Evolutionary conservation across 129 eudicot species (phyloP).

Genomic region (Chrysanthemum lavandulifolium): DNA sequence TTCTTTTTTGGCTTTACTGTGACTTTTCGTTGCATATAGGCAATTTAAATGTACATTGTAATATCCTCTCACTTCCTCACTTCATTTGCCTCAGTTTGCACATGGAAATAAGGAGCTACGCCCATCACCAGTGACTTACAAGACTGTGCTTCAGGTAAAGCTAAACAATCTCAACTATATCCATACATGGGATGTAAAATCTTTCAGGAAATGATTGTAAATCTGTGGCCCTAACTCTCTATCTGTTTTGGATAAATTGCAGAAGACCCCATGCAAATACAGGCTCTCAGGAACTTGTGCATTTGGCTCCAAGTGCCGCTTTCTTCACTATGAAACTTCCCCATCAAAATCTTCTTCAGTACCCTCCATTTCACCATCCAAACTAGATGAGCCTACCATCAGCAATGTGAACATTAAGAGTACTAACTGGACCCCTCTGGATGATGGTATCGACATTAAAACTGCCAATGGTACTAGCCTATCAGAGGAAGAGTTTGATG

Average conservation of each 20-base stretch:
- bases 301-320: conserved; percentile 30
- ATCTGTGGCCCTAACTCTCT: background rate
- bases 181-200: background rate
- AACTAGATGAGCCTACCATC: conserved; percentile 19
- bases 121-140: conserved; percentile 29
- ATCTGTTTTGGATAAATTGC: conserved; percentile 14
- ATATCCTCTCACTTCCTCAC: background rate
- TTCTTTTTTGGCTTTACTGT: conserved; percentile 5
- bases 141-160: conserved; percentile 30
- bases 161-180: conserved; percentile 6
- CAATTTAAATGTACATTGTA: background rate
- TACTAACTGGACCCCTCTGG: conserved; percentile 35
- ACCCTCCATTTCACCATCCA: conserved; percentile 13
- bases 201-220: background rate
- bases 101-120: conserved; percentile 35
- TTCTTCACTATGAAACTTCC: conserved; percentile 25
- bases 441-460: conserved; percentile 25
- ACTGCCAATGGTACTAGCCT: background rate
- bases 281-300: conserved; percentile 25
- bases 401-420: conserved; percentile 23
- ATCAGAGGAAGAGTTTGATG: conserved; percentile 27
- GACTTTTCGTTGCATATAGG: background rate
- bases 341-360: conserved; percentile 21
- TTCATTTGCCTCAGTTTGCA: conserved; percentile 36
- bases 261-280: conserved; percentile 32